Percentiles rank a stretch among this genome's conserved stretches.
These are phyloP conservation scores for Xerocomus minutiporus DNA, from an alignment of 1,284 basidiomycete species.

Conservation along the genomic window DNA sequence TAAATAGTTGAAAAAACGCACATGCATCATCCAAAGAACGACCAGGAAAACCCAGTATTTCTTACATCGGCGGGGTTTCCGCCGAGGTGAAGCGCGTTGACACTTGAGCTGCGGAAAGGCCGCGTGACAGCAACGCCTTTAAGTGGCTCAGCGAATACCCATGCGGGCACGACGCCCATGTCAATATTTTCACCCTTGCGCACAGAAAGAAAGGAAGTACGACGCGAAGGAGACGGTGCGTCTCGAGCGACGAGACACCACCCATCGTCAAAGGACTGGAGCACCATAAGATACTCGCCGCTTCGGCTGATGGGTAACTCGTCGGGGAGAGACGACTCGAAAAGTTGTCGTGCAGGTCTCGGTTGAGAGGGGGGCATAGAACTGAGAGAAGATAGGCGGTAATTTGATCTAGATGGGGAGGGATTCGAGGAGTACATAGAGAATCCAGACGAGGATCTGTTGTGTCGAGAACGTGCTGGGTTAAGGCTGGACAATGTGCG, in stretches of 20 bases:
- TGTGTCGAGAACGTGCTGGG: conserved; percentile 13
- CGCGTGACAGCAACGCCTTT: conserved; percentile 55
- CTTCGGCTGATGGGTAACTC: conserved; percentile 51
- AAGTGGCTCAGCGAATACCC: conserved; percentile 63
- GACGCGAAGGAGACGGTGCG: conserved; percentile 36
- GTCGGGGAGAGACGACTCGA: conserved; percentile 65
- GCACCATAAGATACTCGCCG: conserved; percentile 56
- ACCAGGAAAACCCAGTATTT: conserved; percentile 60
- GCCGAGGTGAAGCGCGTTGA: conserved; percentile 32
- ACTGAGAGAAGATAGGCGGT: conserved; percentile 27
- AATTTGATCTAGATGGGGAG: conserved; percentile 3
- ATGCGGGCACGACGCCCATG: conserved; percentile 65
- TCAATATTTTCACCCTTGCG: conserved; percentile 24
- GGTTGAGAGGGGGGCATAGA: conserved; percentile 35
- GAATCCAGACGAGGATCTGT: conserved; percentile 21
- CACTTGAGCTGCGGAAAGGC: conserved; percentile 56
- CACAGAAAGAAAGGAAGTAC: conserved; percentile 7
- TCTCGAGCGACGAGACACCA: conserved; percentile 70
- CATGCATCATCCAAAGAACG: conserved; percentile 44
- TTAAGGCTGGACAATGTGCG: conserved; percentile 9
- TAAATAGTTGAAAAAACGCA: not conserved
- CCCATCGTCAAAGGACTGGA: conserved; percentile 66
- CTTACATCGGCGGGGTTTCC: conserved; percentile 30
- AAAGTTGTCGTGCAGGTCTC: conserved; percentile 58
- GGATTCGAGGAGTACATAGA: conserved; percentile 18